A percentile compares a stretch with the other conserved stretches of the same genome.
These are phyloP conservation scores for Dryas integrifolia DNA, from an alignment of 331 rosid genomes.

Conservation along the genomic window DNA sequence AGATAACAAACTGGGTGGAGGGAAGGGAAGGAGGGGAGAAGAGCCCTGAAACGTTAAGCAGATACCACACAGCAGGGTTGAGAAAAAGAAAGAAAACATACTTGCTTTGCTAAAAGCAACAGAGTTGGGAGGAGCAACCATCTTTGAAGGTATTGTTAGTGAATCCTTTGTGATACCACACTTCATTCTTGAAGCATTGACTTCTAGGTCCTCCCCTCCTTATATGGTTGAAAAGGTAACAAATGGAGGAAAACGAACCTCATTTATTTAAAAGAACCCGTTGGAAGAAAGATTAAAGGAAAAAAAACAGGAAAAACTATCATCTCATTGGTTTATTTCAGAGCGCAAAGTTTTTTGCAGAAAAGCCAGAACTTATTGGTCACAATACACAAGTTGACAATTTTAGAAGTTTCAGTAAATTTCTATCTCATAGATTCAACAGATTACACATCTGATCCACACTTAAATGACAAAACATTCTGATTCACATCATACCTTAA, in stretches of 20 bases:
- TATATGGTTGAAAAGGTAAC: conserved; percentile 19
- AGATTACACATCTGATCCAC: not conserved
- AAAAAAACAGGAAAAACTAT: not conserved
- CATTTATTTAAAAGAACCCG: not conserved
- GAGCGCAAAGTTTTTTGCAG: not conserved
- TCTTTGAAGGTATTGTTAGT: conserved; percentile 31
- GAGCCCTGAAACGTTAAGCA: not conserved
- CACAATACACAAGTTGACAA: not conserved
- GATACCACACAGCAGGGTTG: not conserved
- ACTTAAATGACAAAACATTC: not conserved
- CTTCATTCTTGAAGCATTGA: conserved; percentile 29
- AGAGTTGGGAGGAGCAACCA: conserved; percentile 33
- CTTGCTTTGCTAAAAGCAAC: conserved; percentile 51
- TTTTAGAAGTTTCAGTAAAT: no score
- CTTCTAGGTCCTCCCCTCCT: conserved; percentile 42
- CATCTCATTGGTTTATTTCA: not conserved
- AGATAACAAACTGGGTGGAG: not conserved
- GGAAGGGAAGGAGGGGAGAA: not conserved
- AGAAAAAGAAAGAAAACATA: conserved; percentile 37
- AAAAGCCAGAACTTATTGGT: not conserved
- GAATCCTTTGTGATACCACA: conserved; percentile 33
- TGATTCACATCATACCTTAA: not conserved
- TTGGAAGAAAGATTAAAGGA: not conserved
- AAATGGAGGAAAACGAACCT: not conserved
- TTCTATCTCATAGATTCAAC: not conserved